Percentiles rank a stretch among this genome's conserved stretches.
Evolutionary conservation across 2,329 filamentous ascomycete species (phyloP).

Genomic region (Fusarium solani-melongenae): DNA sequence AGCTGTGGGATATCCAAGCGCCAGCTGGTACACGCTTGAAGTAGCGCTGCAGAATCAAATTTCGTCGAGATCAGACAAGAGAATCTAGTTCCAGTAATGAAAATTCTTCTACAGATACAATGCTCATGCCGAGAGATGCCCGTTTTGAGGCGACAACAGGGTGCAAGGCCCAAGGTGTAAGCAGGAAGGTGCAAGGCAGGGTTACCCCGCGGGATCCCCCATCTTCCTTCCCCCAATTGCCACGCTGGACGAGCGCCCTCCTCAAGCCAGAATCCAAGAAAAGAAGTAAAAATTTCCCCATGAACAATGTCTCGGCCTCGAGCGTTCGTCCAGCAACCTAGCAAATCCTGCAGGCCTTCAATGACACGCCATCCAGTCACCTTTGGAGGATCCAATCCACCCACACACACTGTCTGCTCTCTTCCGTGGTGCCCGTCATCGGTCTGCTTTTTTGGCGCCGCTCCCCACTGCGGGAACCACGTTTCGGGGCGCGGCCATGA

Average conservation of each 20-base stretch:
- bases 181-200: conserved; percentile 16
- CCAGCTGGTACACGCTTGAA: background rate
- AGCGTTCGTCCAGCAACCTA: conserved; percentile 12
- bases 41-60: background rate
- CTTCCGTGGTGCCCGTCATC: conserved; percentile 7
- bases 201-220: conserved; percentile 33
- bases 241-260: background rate
- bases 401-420: background rate
- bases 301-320: background rate
- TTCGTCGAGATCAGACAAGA: background rate
- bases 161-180: conserved; percentile 4
- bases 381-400: background rate
- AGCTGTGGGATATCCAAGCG: background rate
- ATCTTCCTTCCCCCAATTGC: conserved; percentile 17
- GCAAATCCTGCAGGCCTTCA: background rate
- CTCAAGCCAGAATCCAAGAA: background rate
- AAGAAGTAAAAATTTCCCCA: background rate
- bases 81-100: background rate
- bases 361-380: conserved; percentile 6
- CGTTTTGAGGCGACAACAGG: background rate
- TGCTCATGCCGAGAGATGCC: background rate
- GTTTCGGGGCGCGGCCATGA: conserved; percentile 30
- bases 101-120: background rate
- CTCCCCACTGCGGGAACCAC: conserved; percentile 37
- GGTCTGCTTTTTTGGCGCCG: conserved; percentile 8